These are phyloP conservation scores for Phytophthora aleatoria DNA, from an alignment of 352 stramenopile species.

Conservation along the genomic window DNA sequence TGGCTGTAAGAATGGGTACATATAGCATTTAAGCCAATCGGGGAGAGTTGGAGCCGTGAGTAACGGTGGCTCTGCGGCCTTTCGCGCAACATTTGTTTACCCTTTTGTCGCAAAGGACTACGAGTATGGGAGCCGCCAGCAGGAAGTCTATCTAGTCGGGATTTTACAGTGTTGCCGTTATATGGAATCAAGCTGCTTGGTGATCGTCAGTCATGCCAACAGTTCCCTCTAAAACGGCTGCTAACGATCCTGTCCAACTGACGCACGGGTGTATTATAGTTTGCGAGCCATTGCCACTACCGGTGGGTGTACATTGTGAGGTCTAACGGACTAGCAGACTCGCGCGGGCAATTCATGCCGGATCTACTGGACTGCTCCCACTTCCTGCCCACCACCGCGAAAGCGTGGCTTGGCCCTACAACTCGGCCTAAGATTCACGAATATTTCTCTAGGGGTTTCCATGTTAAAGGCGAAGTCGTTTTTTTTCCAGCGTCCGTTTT, in stretches of 20 bases:
- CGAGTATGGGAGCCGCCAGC: background rate
- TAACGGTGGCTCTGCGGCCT: constrained; percentile 10
- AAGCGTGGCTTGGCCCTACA: background rate
- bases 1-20: constrained; percentile 22
- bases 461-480: constrained; percentile 1
- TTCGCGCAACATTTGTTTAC: constrained; percentile 4
- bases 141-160: constrained; percentile 1
- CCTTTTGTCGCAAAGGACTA: background rate
- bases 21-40: constrained; percentile 3
- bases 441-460: background rate
- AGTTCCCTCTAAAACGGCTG: background rate
- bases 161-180: constrained; percentile 11
- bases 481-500: background rate
- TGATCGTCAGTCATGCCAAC: background rate
- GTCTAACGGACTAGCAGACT: constrained; percentile 1
- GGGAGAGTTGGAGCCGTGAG: background rate
- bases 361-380: constrained; percentile 4
- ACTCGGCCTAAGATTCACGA: background rate
- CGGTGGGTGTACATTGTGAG: constrained; percentile 18
- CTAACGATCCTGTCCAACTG: background rate
- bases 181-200: constrained; percentile 14
- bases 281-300: background rate
- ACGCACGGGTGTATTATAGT: background rate
- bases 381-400: constrained; percentile 6
- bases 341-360: constrained; percentile 6